Evolutionary conservation across 2,329 filamentous ascomycete genomes (phyloP).

Genomic region (Neurospora sp.): DNA sequence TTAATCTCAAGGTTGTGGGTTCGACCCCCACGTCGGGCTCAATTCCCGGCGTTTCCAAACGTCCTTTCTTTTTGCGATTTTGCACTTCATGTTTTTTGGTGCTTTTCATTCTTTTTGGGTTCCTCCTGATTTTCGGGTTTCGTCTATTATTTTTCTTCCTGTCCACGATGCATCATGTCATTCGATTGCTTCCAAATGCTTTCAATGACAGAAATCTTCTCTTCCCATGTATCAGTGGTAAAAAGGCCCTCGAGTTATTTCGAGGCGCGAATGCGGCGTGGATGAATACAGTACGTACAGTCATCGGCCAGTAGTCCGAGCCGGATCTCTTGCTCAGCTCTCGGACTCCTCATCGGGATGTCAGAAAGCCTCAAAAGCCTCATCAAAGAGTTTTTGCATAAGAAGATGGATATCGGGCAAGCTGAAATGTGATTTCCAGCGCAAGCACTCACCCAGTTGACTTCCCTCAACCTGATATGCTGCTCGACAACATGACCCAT

Average conservation of each 20-base stretch:
- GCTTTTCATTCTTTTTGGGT: not conserved
- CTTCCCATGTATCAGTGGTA: not conserved
- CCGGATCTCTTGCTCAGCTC: not conserved
- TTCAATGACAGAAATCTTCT: not conserved
- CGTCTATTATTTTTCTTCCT: not conserved
- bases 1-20: conserved; percentile 20
- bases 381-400: not conserved
- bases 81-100: not conserved
- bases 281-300: not conserved
- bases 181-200: not conserved
- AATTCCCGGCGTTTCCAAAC: not conserved
- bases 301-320: not conserved
- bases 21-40: not conserved
- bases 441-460: not conserved
- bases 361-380: not conserved
- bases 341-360: not conserved
- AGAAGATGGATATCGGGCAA: not conserved
- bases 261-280: not conserved
- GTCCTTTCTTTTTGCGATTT: not conserved
- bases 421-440: not conserved
- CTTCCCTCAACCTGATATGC: not conserved
- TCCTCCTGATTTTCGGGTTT: no score
- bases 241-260: not conserved
- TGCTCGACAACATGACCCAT: not conserved
- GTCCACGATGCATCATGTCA: not conserved